Percentiles rank a stretch among this genome's conserved stretches.
phyloP scores from a whole-genome alignment of 2,329 filamentous ascomycete species.

The Cladobotryum mycophilum region DNA sequence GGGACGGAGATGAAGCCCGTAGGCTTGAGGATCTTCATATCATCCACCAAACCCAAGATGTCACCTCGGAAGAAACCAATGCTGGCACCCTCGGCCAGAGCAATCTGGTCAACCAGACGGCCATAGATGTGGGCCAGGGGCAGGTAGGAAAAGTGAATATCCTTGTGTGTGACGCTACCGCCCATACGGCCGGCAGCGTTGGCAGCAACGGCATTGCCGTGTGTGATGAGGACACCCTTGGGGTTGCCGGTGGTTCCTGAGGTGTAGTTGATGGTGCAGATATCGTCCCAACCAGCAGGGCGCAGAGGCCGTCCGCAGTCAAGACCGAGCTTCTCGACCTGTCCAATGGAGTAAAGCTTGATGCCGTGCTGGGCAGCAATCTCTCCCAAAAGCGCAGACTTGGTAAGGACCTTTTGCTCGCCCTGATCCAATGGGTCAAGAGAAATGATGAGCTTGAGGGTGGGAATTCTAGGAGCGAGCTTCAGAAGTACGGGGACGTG shows the following conservation, averaged over 20 bases:
- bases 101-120: constrained; percentile 71
- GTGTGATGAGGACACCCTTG: constrained; percentile 79
- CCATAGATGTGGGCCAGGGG: constrained; percentile 93
- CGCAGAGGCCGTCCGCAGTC: constrained; percentile 63
- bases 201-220: constrained; percentile 72
- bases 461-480: constrained; percentile 67
- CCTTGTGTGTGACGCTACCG: constrained; percentile 42
- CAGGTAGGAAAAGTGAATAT: constrained; percentile 77
- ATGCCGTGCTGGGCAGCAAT: constrained; percentile 71
- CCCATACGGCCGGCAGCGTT: constrained; percentile 55
- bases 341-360: constrained; percentile 67
- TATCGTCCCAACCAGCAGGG: constrained; percentile 66
- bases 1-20: constrained; percentile 84
- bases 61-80: constrained; percentile 96
- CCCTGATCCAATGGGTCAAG: constrained; percentile 77
- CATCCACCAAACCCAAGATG: constrained; percentile 77
- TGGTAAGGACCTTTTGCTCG: constrained; percentile 71
- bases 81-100: constrained; percentile 62
- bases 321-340: constrained; percentile 77
- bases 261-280: constrained; percentile 87
- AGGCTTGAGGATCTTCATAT: constrained; percentile 80
- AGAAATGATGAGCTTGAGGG: constrained; percentile 80
- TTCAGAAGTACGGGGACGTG: constrained; percentile 79
- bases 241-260: constrained; percentile 78
- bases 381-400: constrained; percentile 68